phyloP scores from a whole-genome alignment of 148 eudicot genomes.

The Fallopia convolvulus region DNA sequence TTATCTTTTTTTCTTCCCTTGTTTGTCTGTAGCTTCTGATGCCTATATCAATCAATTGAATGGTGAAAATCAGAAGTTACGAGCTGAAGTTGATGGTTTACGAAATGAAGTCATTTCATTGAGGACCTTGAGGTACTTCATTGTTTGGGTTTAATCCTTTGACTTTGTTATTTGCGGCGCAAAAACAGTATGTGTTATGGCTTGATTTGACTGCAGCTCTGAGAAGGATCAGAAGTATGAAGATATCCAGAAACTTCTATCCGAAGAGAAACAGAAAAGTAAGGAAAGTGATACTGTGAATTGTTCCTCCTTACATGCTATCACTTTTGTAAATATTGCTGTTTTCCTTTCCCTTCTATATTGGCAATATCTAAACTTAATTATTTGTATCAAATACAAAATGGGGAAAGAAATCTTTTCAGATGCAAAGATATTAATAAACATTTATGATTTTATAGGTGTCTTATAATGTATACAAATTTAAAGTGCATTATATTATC shows the following conservation, averaged over 20 bases:
- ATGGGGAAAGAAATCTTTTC: neutral
- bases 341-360: neutral
- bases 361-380: neutral
- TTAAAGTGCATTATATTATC: neutral
- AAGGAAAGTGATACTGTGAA: constrained; percentile 22
- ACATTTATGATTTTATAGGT: too few species aligned
- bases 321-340: neutral
- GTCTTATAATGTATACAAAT: neutral
- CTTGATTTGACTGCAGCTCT: constrained; percentile 34
- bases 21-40: constrained; percentile 54
- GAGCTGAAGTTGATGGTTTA: constrained; percentile 33
- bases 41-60: constrained; percentile 36
- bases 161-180: neutral
- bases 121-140: constrained; percentile 50
- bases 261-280: constrained; percentile 66
- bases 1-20: neutral
- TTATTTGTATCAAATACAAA: neutral
- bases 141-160: neutral
- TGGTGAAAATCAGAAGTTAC: constrained; percentile 44
- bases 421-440: neutral
- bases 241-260: constrained; percentile 37
- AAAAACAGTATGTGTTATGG: neutral
- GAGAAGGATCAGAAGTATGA: constrained; percentile 37
- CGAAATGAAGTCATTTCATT: constrained; percentile 33
- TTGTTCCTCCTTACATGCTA: neutral